Percentiles rank a stretch among this genome's conserved stretches.
phyloP scores from a whole-genome alignment of 345 rosid species.

The Hibiscus mutabilis region DNA sequence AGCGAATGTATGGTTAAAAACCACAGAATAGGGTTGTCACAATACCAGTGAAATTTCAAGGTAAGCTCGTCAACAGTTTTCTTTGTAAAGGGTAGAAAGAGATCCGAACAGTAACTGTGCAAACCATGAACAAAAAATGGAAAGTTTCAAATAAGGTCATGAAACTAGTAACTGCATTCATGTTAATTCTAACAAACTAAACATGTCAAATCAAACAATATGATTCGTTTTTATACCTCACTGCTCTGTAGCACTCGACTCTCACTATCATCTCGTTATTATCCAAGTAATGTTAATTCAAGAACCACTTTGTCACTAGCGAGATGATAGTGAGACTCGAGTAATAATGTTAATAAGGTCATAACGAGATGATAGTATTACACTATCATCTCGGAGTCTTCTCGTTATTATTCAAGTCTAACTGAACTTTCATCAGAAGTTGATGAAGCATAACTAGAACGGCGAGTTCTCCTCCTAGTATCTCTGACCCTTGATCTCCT shows the following conservation, averaged over 20 bases:
- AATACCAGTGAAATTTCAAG: not conserved
- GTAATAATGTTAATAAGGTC: too few species aligned
- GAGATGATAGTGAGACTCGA: too few species aligned
- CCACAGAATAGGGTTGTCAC: not conserved
- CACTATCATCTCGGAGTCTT: too few species aligned
- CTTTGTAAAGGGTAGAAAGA: not conserved
- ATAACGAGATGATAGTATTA: too few species aligned
- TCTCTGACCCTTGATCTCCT: conserved; percentile 72
- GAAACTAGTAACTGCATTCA: not conserved
- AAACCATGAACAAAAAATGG: conserved; percentile 8
- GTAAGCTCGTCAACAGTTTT: not conserved
- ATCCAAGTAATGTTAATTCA: not conserved
- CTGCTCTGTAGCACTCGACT: not conserved
- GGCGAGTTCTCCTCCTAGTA: conserved; percentile 68
- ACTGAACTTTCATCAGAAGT: conserved; percentile 93
- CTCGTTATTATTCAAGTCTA: conserved; percentile 27
- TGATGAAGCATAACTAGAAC: conserved; percentile 56
- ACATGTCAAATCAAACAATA: not conserved
- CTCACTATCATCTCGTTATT: too few species aligned
- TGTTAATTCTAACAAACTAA: not conserved
- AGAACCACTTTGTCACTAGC: too few species aligned
- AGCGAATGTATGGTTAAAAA: not conserved
- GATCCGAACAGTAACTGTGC: conserved; percentile 26
- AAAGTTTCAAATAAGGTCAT: conserved; percentile 3
- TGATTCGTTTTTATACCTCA: not conserved